Evolutionary conservation across 2,329 filamentous ascomycete genomes (phyloP).

Genomic region (Aspergillus sp.): DNA sequence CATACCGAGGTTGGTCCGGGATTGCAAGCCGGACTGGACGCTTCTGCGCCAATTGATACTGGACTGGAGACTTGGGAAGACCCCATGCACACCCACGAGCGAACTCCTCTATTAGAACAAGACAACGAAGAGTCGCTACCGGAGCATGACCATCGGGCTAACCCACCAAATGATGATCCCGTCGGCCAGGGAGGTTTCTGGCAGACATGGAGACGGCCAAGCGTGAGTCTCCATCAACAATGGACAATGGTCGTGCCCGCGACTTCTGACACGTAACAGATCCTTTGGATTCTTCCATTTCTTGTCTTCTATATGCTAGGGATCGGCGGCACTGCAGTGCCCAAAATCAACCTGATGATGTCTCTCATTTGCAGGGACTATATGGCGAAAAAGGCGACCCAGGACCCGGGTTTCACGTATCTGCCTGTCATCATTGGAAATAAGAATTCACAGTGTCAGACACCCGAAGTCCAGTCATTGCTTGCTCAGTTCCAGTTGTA

Average conservation of each 20-base stretch:
- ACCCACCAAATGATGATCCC: neutral
- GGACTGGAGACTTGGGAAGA: constrained; percentile 15
- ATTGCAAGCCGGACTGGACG: constrained; percentile 19
- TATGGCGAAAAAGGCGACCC: constrained; percentile 65
- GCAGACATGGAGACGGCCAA: constrained; percentile 49
- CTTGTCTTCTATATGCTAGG: constrained; percentile 82
- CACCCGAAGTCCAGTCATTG: constrained; percentile 73
- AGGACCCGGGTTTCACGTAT: constrained; percentile 62
- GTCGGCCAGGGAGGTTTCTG: neutral
- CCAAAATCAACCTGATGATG: constrained; percentile 83
- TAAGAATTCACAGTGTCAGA: constrained; percentile 77
- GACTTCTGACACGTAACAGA: constrained; percentile 48
- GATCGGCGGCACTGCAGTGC: constrained; percentile 82
- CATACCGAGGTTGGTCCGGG: constrained; percentile 38
- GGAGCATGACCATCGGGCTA: neutral
- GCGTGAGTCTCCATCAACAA: constrained; percentile 40
- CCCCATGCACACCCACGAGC: constrained; percentile 27
- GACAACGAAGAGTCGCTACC: neutral
- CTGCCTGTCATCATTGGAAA: constrained; percentile 66
- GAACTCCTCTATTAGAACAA: constrained; percentile 29
- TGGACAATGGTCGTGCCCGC: neutral
- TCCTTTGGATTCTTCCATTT: constrained; percentile 80
- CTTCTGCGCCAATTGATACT: constrained; percentile 9
- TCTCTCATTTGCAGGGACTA: constrained; percentile 82
- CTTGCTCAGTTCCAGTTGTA: constrained; percentile 79